These are phyloP conservation scores for Thermomucor indicae-seudaticae DNA, from an alignment of 371 early-diverging fungal species.

Conservation along the genomic window DNA sequence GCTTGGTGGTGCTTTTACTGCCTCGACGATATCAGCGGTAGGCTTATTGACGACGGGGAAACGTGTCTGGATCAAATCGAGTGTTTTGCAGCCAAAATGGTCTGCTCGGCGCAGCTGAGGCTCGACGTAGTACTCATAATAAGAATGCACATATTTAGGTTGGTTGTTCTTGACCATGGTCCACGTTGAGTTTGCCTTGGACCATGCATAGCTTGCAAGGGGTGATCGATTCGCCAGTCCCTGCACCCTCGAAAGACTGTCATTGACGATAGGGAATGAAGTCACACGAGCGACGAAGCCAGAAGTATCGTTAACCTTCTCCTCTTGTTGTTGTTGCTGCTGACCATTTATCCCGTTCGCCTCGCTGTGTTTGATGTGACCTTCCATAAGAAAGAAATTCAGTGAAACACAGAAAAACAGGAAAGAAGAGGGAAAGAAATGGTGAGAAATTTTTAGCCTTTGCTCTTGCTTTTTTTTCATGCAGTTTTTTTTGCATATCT, in stretches of 20 bases:
- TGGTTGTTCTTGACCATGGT: constrained; percentile 41
- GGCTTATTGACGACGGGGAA: constrained; percentile 65
- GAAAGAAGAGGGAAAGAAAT: neutral
- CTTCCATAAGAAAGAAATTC: constrained; percentile 9
- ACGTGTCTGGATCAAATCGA: constrained; percentile 56
- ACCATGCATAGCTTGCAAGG: constrained; percentile 46
- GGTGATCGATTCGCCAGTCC: constrained; percentile 46
- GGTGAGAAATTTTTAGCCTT: constrained; percentile 4
- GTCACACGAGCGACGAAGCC: constrained; percentile 51
- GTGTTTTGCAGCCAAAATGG: constrained; percentile 56
- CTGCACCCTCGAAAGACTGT: constrained; percentile 50
- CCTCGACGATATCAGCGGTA: constrained; percentile 53
- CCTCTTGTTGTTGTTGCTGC: constrained; percentile 1
- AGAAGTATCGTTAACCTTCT: neutral
- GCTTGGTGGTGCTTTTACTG: constrained; percentile 36
- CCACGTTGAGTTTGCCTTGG: constrained; percentile 34
- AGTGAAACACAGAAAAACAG: neutral
- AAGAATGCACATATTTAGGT: constrained; percentile 46
- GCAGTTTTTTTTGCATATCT: neutral
- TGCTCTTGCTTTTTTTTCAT: no score
- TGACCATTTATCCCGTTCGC: constrained; percentile 13
- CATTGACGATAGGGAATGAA: constrained; percentile 61
- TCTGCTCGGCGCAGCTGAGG: constrained; percentile 57
- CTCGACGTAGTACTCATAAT: constrained; percentile 46
- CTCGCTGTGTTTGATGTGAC: constrained; percentile 24